phyloP scores from a whole-genome alignment of 2,329 filamentous ascomycete genomes.

The Trichophyton schoenleinii region DNA sequence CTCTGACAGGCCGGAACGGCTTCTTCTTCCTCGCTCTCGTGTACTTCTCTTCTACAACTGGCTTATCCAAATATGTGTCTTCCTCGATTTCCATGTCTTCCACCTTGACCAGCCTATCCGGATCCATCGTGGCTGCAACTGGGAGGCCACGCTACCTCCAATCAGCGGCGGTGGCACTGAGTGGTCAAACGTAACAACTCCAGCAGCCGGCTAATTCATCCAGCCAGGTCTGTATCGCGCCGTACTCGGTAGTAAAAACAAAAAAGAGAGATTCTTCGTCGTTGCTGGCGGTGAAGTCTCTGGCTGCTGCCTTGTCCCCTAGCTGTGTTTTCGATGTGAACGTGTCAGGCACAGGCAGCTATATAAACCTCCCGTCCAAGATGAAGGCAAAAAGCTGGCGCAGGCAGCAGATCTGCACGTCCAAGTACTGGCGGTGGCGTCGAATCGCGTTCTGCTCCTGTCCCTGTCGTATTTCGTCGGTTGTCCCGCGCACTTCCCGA shows the following conservation, averaged over 20 bases:
- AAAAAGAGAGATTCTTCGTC: not conserved
- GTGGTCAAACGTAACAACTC: not conserved
- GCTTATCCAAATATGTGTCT: not conserved
- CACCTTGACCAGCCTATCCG: not conserved
- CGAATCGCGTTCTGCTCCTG: not conserved
- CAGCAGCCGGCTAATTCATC: not conserved
- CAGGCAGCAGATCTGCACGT: not conserved
- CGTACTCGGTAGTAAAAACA: not conserved
- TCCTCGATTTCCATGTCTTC: not conserved
- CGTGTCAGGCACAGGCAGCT: not conserved
- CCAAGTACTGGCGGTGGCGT: not conserved
- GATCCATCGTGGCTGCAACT: not conserved
- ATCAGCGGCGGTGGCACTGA: not conserved
- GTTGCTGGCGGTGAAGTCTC: not conserved
- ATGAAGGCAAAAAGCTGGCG: not conserved
- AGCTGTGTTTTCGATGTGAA: too few relatives aligned
- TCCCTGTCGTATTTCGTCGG: not conserved
- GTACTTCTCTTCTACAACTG: not conserved
- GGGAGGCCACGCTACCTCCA: not conserved
- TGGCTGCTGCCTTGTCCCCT: too few relatives aligned
- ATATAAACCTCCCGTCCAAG: not conserved
- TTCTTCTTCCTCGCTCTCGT: not conserved
- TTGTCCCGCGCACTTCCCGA: not conserved
- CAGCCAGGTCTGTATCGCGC: not conserved
- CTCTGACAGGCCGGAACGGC: not conserved